These are phyloP conservation scores for Neurospora crassa DNA, from an alignment of 2,329 filamentous ascomycete genomes.

Conservation along the genomic window DNA sequence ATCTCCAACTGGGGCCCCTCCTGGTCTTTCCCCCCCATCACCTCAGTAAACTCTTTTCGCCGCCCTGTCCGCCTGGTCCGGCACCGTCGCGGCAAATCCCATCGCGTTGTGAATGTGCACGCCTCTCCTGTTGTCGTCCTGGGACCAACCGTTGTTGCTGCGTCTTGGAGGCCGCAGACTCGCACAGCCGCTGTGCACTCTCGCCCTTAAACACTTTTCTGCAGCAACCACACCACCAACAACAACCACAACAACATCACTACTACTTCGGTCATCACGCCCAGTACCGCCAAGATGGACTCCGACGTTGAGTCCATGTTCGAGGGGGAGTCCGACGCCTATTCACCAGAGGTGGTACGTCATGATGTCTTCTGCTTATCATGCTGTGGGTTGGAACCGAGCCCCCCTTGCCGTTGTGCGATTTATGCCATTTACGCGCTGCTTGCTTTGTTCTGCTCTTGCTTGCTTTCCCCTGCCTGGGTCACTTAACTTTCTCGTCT, in stretches of 20 bases:
- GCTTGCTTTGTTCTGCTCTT: not conserved
- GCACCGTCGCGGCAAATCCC: not conserved
- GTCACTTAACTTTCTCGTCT: not conserved
- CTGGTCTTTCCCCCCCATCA: not conserved
- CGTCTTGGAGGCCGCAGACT: not conserved
- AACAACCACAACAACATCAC: constrained; percentile 1
- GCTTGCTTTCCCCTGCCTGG: not conserved
- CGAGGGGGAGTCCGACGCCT: constrained; percentile 46
- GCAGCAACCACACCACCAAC: not conserved
- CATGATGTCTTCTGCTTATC: constrained; percentile 11
- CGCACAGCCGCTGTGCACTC: not conserved
- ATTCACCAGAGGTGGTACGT: constrained; percentile 45
- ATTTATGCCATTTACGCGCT: not conserved
- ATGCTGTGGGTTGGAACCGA: constrained; percentile 4
- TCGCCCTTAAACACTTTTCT: not conserved
- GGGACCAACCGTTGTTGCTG: not conserved
- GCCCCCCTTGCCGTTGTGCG: not conserved
- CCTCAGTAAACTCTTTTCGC: not conserved
- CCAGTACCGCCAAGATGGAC: constrained; percentile 35
- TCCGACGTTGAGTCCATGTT: constrained; percentile 51
- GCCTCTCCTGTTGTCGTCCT: not conserved
- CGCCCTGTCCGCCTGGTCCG: not conserved
- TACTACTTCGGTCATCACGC: constrained; percentile 12
- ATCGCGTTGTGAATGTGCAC: not conserved
- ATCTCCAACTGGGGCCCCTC: not conserved